Evolutionary conservation across 2,329 filamentous ascomycete genomes (phyloP).

Genomic region (Aspergillus terreus): DNA sequence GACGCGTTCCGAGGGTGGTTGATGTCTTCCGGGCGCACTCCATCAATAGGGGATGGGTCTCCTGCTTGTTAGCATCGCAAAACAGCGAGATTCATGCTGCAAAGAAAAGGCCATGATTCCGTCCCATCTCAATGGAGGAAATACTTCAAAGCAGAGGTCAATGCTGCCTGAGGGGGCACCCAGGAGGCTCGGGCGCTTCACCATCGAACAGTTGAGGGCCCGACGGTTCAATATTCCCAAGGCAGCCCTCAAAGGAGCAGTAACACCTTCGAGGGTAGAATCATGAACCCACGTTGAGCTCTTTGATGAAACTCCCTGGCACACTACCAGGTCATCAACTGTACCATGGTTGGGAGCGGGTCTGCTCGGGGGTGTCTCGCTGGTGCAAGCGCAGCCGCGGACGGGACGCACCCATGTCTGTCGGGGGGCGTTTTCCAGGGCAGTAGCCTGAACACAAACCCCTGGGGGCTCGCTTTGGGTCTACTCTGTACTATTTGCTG

Average conservation of each 20-base stretch:
- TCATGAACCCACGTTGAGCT: not conserved
- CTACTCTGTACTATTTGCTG: conserved; percentile 5
- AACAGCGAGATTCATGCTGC: not conserved
- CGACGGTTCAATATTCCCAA: no score
- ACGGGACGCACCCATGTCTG: conserved; percentile 3
- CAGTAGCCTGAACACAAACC: conserved; percentile 3
- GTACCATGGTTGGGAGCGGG: conserved; percentile 5
- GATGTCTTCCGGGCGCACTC: not conserved
- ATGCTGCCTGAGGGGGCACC: no score
- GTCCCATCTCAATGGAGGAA: not conserved
- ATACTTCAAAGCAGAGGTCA: no score
- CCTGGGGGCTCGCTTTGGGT: conserved; percentile 4
- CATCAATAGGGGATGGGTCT: not conserved
- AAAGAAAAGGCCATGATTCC: not conserved
- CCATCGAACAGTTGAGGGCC: no score
- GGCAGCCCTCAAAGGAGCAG: not conserved
- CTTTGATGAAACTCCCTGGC: not conserved
- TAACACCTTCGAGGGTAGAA: not conserved
- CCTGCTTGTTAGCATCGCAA: not conserved
- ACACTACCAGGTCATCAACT: not conserved
- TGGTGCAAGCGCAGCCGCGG: conserved; percentile 22
- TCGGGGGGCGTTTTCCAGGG: not conserved
- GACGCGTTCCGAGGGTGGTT: no score
- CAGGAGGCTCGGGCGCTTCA: no score
- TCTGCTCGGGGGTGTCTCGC: conserved; percentile 8